Evolutionary conservation across 1,284 basidiomycete species (phyloP).

Genomic region (Xerocomus nothofagi): DNA sequence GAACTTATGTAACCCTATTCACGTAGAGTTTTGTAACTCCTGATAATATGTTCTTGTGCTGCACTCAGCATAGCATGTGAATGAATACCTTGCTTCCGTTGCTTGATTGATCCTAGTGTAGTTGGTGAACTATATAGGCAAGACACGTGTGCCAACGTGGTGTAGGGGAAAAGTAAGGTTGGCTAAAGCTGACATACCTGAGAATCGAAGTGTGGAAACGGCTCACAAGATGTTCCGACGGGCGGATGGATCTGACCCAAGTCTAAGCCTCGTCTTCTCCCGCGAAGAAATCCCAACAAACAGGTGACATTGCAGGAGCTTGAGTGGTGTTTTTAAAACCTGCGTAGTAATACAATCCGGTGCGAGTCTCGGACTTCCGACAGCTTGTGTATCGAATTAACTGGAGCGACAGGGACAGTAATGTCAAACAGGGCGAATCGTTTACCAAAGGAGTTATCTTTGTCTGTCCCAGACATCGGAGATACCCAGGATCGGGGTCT

Average conservation of each 20-base stretch:
- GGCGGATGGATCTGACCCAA: constrained; percentile 21
- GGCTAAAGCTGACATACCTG: constrained; percentile 13
- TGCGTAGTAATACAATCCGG: neutral
- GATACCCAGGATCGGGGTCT: neutral
- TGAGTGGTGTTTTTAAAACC: neutral
- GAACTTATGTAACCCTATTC: constrained; percentile 27
- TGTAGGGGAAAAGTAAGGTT: neutral
- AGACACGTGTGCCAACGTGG: constrained; percentile 7
- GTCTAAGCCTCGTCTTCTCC: constrained; percentile 27
- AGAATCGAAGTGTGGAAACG: constrained; percentile 2
- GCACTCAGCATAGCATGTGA: neutral
- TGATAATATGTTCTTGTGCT: constrained; percentile 5
- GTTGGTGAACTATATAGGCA: too few species aligned
- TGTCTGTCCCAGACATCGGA: constrained; percentile 7
- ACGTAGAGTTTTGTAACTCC: constrained; percentile 7
- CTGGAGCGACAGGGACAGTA: constrained; percentile 11
- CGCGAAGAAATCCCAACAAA: constrained; percentile 24
- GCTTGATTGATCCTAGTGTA: too few species aligned
- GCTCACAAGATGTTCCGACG: constrained; percentile 8
- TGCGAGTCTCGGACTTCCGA: constrained; percentile 5
- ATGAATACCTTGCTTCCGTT: neutral
- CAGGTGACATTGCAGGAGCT: neutral
- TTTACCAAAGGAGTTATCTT: constrained; percentile 9
- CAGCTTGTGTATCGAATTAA: constrained; percentile 7
- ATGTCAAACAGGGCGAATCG: constrained; percentile 10